These are phyloP conservation scores for Paulownia fortunei DNA, from an alignment of 257 asterid species.

Conservation along the genomic window DNA sequence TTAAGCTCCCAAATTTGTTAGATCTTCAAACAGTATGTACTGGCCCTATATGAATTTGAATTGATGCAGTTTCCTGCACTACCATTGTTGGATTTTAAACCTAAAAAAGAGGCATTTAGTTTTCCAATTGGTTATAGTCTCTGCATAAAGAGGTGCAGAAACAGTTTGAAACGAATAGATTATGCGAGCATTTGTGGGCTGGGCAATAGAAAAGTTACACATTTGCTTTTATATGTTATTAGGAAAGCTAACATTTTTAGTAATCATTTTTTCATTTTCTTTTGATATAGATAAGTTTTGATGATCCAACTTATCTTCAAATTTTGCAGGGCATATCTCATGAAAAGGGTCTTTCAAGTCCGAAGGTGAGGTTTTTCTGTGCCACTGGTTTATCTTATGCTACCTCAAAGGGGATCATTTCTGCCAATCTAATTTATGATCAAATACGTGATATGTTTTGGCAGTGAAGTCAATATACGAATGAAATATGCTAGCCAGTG, in stretches of 20 bases:
- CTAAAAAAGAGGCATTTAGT: not conserved
- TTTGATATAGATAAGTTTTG: not conserved
- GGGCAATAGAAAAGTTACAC: not conserved
- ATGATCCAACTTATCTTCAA: slow-evolving; percentile 31
- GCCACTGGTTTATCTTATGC: slow-evolving; percentile 19
- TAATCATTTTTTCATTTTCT: slow-evolving; percentile 16
- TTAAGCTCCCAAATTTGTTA: not conserved
- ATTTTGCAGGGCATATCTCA: slow-evolving; percentile 72
- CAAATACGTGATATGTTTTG: slow-evolving; percentile 10
- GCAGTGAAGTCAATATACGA: not conserved
- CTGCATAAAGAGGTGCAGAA: slow-evolving; percentile 12
- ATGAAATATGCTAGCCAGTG: slow-evolving; percentile 1
- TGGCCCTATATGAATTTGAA: not conserved
- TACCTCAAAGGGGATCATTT: slow-evolving; percentile 16
- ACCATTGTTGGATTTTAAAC: not conserved
- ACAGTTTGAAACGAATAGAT: slow-evolving; percentile 5
- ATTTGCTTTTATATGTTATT: not conserved
- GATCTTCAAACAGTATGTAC: slow-evolving; percentile 2
- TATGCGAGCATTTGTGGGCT: slow-evolving; percentile 12
- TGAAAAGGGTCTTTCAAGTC: slow-evolving; percentile 56
- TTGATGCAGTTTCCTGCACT: slow-evolving; percentile 12
- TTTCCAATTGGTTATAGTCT: slow-evolving; percentile 6
- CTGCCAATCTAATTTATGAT: not conserved
- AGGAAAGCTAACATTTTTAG: not conserved
- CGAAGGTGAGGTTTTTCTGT: slow-evolving; percentile 57